phyloP scores from a whole-genome alignment of 1,284 basidiomycete species.

The Mycosarcoma mackinlayi region DNA sequence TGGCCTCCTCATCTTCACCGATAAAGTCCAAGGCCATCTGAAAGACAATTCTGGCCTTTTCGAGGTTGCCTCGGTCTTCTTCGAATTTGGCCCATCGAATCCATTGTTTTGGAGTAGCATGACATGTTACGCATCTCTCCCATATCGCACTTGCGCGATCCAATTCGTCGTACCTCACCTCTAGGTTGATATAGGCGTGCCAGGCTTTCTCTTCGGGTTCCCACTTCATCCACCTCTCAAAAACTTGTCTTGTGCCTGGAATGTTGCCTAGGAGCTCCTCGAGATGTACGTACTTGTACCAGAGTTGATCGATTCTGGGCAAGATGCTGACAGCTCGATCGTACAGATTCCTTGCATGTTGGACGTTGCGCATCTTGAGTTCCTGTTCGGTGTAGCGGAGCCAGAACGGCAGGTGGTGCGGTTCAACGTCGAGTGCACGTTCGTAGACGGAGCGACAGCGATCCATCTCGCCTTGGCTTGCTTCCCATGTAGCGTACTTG shows the following conservation, averaged over 20 bases:
- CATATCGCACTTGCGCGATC: slow-evolving; percentile 93
- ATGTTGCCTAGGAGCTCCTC: slow-evolving; percentile 97
- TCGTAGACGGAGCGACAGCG: slow-evolving; percentile 89
- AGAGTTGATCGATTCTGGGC: slow-evolving; percentile 84
- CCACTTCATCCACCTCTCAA: slow-evolving; percentile 99
- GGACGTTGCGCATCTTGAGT: slow-evolving; percentile 93
- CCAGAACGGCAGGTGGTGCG: slow-evolving; percentile 90
- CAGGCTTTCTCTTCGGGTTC: slow-evolving; percentile 99
- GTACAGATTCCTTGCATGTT: slow-evolving; percentile 95
- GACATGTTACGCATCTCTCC: slow-evolving; percentile 90
- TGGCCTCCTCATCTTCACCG: slow-evolving; percentile 94
- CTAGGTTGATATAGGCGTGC: slow-evolving; percentile 97
- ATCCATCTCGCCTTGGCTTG: slow-evolving; percentile 85
- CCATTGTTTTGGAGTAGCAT: slow-evolving; percentile 95
- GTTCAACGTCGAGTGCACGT: slow-evolving; percentile 93
- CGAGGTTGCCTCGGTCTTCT: slow-evolving; percentile 81
- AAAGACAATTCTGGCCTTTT: slow-evolving; percentile 94
- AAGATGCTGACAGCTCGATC: slow-evolving; percentile 95
- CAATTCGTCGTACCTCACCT: slow-evolving; percentile 89
- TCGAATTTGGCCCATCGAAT: slow-evolving; percentile 97
- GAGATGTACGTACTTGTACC: slow-evolving; percentile 99
- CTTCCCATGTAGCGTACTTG: slow-evolving; percentile 78
- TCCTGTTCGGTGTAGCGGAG: slow-evolving; percentile 98
- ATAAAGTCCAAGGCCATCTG: slow-evolving; percentile 96
- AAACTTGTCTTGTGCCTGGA: slow-evolving; percentile 92